Percentiles rank a stretch among this genome's conserved stretches.
These are phyloP conservation scores for Metschnikowia continentalis DNA, from an alignment of 805 yeast species.

Conservation along the genomic window DNA sequence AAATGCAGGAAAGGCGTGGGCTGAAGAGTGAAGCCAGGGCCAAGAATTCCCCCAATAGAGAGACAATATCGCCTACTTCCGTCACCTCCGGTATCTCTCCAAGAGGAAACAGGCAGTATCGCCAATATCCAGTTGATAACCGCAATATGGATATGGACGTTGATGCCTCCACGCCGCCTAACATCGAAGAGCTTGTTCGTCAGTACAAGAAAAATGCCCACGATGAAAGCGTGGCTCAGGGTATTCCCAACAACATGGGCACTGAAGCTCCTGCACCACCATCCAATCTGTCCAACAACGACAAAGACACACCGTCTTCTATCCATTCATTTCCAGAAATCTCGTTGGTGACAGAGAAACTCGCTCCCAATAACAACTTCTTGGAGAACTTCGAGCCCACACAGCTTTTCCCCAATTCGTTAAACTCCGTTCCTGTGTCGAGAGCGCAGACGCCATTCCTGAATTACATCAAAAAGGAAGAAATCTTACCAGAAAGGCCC, in stretches of 20 bases:
- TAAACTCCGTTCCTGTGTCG: conserved; percentile 32
- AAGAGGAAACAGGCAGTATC: background rate
- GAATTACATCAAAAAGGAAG: conserved; percentile 4
- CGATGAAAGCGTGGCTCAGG: background rate
- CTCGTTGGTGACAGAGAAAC: conserved; percentile 50
- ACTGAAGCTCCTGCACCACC: background rate
- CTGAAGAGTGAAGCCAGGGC: background rate
- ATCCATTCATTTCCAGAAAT: conserved; percentile 47
- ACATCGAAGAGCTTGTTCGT: conserved; percentile 33
- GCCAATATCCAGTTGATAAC: background rate
- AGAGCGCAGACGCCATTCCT: conserved; percentile 33
- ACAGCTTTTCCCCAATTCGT: conserved; percentile 48
- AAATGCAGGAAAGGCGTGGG: conserved; percentile 29
- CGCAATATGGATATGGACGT: background rate
- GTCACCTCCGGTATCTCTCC: conserved; percentile 9
- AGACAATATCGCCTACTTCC: conserved; percentile 1
- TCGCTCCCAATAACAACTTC: conserved; percentile 44
- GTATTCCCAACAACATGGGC: background rate
- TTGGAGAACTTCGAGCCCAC: conserved; percentile 54
- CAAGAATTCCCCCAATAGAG: background rate
- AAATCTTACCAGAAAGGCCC: conserved; percentile 5
- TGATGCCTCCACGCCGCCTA: conserved; percentile 8
- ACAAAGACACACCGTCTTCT: conserved; percentile 33
- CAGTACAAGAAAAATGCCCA: conserved; percentile 24
- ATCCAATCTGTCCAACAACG: conserved; percentile 12